Evolutionary conservation across 1,284 basidiomycete genomes (phyloP).

Genomic region (Kwoniella shivajii): DNA sequence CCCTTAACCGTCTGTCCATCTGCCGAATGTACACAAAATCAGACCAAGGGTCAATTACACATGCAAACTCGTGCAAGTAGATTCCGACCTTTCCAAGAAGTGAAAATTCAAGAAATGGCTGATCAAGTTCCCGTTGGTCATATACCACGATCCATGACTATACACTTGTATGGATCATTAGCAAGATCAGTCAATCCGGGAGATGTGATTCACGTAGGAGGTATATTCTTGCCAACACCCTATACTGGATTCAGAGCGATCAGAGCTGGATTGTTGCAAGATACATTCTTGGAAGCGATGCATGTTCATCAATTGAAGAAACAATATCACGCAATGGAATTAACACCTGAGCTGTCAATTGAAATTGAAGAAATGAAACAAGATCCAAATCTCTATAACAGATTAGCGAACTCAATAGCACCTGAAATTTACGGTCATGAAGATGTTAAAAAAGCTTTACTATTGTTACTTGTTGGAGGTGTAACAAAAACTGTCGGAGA

Average conservation of each 20-base stretch:
- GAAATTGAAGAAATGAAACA: conserved; percentile 70
- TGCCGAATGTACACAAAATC: conserved; percentile 80
- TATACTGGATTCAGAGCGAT: conserved; percentile 86
- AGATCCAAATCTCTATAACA: conserved; percentile 78
- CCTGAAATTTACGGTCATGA: conserved; percentile 98
- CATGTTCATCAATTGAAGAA: conserved; percentile 94
- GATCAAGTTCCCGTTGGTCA: conserved; percentile 99
- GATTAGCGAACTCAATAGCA: conserved; percentile 69
- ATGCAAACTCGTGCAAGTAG: conserved; percentile 98
- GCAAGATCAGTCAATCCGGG: conserved; percentile 93
- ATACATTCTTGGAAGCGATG: conserved; percentile 94
- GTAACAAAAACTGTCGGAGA: conserved; percentile 93
- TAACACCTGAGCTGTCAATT: conserved; percentile 79
- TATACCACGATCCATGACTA: conserved; percentile 96
- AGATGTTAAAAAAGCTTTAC: conserved; percentile 97
- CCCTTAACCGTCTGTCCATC: conserved; percentile 88
- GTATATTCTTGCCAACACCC: conserved; percentile 85
- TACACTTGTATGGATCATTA: conserved; percentile 87
- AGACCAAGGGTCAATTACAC: conserved; percentile 86
- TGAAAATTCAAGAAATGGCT: conserved; percentile 99
- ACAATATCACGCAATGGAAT: conserved; percentile 92
- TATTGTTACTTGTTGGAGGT: conserved; percentile 91
- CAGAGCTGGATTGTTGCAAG: conserved; percentile 92
- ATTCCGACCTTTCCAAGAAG: conserved; percentile 97
- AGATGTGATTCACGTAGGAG: conserved; percentile 89